Evolutionary conservation across 2,329 filamentous ascomycete genomes (phyloP), one percentile per base, ranked within the genome.

Genomic region (Apiospora kogelbergensis): DNA sequence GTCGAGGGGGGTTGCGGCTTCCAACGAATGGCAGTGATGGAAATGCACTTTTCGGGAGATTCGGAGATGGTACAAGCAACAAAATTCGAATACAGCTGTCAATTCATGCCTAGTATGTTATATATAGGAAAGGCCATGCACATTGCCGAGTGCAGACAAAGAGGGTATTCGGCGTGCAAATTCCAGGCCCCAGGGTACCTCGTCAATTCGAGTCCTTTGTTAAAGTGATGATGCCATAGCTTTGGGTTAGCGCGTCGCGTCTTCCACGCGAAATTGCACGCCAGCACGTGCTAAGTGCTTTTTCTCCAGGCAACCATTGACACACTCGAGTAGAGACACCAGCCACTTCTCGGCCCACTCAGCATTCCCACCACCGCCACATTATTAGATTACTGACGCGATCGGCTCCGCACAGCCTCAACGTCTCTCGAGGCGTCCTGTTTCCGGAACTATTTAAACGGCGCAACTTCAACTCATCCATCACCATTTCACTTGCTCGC

Each of bases 211-310:
- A 37, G 53, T 60, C 53, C 53, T 46, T 66, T 37, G 44, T 41
- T 5, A 13, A 46, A 66, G 44, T 75, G 72, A 74, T 75, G 76
- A 78, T 74, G 73, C 74, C 46, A 65, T 64, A 53, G 30, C 53
- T 60, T 60, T 30, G 2, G 60, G 40, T 66, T 74, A 77, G 74
- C 77, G 76, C 76, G 76, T 26, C 53, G 53, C 53, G 48, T 37
- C 13, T n/a, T 20, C 67, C 71, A 78, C 77, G 77, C 77, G 77
- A 78, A 71, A 67, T 66, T 33, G 63, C 65, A 72, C 76, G 76
- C 70, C 73, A 74, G 77, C 77, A 78, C 76, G 77, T 76, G 77
- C 78, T 73, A 76, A 78, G 70, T 76, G 70, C 63, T 44, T 65
- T 65, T 44, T 64, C 37, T n/a, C n/a, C 15, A 44, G 63, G 63